phyloP scores from a whole-genome alignment of 805 yeast species.

The Candida multigemmis region DNA sequence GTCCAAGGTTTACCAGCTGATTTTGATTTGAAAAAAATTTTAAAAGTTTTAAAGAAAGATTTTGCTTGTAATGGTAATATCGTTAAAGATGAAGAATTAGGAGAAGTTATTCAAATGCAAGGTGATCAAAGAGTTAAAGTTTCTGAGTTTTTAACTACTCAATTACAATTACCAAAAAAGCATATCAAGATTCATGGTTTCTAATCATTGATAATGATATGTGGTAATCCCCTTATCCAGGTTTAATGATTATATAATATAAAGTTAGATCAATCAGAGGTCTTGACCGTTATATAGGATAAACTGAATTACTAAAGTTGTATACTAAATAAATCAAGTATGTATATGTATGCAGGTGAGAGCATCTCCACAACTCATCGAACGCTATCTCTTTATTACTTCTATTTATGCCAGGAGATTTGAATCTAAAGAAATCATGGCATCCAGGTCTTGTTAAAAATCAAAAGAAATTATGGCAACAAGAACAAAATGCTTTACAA shows the following conservation, averaged over 20 bases:
- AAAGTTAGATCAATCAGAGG: no score
- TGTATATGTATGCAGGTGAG: no score
- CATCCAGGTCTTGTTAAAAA: constrained; percentile 83
- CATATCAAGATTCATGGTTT: constrained; percentile 98
- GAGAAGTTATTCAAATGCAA: constrained; percentile 95
- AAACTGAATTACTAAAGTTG: no score
- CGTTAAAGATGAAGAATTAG: constrained; percentile 92
- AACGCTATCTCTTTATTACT: not conserved
- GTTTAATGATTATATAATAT: no score
- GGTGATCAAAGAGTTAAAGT: constrained; percentile 98
- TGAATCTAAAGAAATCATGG: constrained; percentile 93
- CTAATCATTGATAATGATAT: no score
- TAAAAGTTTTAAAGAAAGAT: constrained; percentile 92
- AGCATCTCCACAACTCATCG: not conserved
- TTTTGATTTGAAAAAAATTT: constrained; percentile 88
- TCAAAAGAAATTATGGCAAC: constrained; percentile 76
- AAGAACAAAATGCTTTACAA: constrained; percentile 68
- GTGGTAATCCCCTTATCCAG: no score
- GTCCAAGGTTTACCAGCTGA: constrained; percentile 96
- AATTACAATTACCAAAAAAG: constrained; percentile 87
- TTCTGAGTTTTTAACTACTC: constrained; percentile 80
- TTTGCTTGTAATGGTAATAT: constrained; percentile 98
- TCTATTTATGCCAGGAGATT: constrained; percentile 55
- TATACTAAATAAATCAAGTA: no score
- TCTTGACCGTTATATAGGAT: no score